phyloP scores from a whole-genome alignment of 2,329 filamentous ascomycete species.

The Ophiobolus disseminans region DNA sequence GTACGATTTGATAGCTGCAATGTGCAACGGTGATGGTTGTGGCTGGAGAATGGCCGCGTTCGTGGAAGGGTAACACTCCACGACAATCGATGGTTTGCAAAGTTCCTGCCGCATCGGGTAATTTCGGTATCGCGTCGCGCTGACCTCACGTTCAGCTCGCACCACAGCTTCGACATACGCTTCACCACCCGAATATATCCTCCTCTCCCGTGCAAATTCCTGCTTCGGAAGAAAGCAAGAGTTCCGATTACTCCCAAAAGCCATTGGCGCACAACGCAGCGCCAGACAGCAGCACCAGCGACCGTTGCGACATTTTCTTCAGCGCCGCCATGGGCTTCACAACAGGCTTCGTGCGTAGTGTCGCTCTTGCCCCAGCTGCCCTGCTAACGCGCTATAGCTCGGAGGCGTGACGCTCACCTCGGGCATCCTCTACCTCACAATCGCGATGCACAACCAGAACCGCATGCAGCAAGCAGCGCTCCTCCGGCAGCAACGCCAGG shows the following conservation, averaged over 20 bases:
- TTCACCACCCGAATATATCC: neutral
- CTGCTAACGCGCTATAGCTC: slow-evolving; percentile 45
- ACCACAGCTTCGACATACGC: neutral
- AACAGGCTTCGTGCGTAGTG: slow-evolving; percentile 56
- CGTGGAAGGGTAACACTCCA: no score
- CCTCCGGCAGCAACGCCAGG: slow-evolving; percentile 54
- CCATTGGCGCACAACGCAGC: neutral
- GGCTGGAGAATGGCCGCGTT: no score
- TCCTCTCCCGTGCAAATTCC: neutral
- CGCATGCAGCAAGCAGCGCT: slow-evolving; percentile 55
- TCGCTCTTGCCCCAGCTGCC: neutral
- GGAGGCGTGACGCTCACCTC: slow-evolving; percentile 60
- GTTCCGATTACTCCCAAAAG: neutral
- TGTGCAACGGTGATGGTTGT: no score
- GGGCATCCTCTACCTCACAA: slow-evolving; percentile 49
- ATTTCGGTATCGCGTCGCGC: slow-evolving; percentile 2
- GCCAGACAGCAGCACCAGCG: neutral
- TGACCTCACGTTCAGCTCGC: slow-evolving; percentile 2
- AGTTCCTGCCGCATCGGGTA: neutral
- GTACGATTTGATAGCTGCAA: no score
- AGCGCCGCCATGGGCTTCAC: slow-evolving; percentile 56
- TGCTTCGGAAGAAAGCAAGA: neutral
- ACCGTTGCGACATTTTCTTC: neutral
- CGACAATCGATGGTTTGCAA: no score
- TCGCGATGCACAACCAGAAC: slow-evolving; percentile 55